Evolutionary conservation across 495 filamentous ascomycete species (phyloP).

Genomic region (Alectoria sarmentosa): DNA sequence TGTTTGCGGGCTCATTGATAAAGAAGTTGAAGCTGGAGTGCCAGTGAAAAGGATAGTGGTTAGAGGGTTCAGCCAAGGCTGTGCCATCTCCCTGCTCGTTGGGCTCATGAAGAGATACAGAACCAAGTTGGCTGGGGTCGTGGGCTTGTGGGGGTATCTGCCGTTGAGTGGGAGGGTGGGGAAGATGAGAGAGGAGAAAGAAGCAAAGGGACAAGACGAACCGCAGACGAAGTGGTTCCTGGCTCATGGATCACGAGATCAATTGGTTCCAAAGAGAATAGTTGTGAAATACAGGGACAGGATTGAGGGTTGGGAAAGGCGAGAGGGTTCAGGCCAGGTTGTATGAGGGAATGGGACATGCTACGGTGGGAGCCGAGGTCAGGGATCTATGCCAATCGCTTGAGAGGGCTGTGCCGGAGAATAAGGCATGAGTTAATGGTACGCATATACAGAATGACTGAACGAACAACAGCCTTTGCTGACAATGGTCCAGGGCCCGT

Average conservation of each 20-base stretch:
- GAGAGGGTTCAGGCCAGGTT: constrained; percentile 6
- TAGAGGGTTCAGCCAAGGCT: constrained; percentile 40
- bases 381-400: constrained; percentile 11
- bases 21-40: constrained; percentile 32
- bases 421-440: background rate
- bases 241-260: constrained; percentile 12
- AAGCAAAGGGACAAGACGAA: background rate
- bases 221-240: constrained; percentile 7
- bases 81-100: constrained; percentile 33
- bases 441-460: background rate
- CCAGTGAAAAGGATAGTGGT: constrained; percentile 33
- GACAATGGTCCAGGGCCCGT: background rate
- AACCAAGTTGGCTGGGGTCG: constrained; percentile 34
- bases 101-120: constrained; percentile 32
- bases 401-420: constrained; percentile 7
- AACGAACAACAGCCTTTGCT: background rate
- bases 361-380: constrained; percentile 9
- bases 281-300: constrained; percentile 7
- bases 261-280: constrained; percentile 11
- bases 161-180: constrained; percentile 23
- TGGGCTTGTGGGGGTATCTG: constrained; percentile 36
- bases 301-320: constrained; percentile 7
- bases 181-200: background rate
- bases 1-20: constrained; percentile 34
- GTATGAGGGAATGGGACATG: constrained; percentile 16